phyloP scores from a whole-genome alignment of 257 asterid species.

The Marsdenia floribunda region DNA sequence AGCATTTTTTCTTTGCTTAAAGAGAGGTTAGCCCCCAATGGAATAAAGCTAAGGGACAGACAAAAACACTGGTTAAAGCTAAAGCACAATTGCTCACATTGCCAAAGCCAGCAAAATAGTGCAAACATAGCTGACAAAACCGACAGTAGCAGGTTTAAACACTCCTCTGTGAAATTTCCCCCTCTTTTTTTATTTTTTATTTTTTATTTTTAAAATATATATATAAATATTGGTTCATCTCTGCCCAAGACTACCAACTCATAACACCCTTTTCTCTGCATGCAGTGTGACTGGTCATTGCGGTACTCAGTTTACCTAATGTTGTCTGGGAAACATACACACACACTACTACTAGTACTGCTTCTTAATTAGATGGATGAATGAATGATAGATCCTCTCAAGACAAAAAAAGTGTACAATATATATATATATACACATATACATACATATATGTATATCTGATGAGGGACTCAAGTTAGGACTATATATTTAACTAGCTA shows the following conservation, averaged over 20 bases:
- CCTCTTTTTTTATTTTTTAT: too few relatives aligned
- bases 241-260: slow-evolving; percentile 39
- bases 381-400: neutral
- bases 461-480: too few relatives aligned
- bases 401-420: neutral
- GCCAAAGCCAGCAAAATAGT: slow-evolving; percentile 25
- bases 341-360: neutral
- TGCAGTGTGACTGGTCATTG: slow-evolving; percentile 55
- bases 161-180: slow-evolving; percentile 30
- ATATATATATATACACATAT: too few relatives aligned
- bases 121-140: slow-evolving; percentile 40
- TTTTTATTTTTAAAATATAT: too few relatives aligned
- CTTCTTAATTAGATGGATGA: neutral
- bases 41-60: slow-evolving; percentile 48
- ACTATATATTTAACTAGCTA: too few relatives aligned
- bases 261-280: neutral
- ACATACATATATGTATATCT: too few relatives aligned
- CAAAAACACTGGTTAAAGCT: slow-evolving; percentile 39
- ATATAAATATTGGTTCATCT: slow-evolving; percentile 11
- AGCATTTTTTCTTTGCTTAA: slow-evolving; percentile 60
- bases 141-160: slow-evolving; percentile 38
- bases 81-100: slow-evolving; percentile 31
- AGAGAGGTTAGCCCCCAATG: slow-evolving; percentile 39
- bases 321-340: neutral
- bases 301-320: slow-evolving; percentile 22